Percentiles rank a stretch among this genome's conserved stretches.
Conservation (phyloP, 2,329 filamentous ascomycete genomes). For the Fusarium globosum region DNA sequence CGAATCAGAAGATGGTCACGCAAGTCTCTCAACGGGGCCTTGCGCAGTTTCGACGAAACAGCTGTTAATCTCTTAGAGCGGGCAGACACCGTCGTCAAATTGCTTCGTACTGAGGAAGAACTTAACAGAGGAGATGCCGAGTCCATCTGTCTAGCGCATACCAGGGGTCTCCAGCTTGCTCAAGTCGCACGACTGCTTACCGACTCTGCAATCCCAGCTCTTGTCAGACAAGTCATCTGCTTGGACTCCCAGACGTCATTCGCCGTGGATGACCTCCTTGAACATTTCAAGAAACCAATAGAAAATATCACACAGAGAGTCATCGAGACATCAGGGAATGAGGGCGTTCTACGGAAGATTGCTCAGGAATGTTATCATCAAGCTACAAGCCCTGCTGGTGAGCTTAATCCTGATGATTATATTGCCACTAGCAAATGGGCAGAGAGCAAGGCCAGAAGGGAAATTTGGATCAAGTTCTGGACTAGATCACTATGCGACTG, state of each 20-base stretch:
- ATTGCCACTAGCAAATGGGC: rapidly evolving
- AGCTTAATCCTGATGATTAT: neutral
- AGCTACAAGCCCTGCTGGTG: rapidly evolving
- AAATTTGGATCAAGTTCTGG: neutral
- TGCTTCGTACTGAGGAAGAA: rapidly evolving
- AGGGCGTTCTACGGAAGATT: neutral
- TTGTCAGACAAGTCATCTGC: neutral
- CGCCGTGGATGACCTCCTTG: neutral
- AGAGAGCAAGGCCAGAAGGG: rapidly evolving
- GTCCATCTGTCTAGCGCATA: rapidly evolving
- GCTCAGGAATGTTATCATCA: neutral
- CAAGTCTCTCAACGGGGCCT: neutral
- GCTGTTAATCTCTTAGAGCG: neutral
- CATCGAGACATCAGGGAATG: rapidly evolving
- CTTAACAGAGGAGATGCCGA: neutral
- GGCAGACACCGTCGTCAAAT: rapidly evolving
- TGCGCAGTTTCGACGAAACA: neutral
- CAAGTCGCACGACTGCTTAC: neutral
- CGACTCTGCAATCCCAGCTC: neutral
- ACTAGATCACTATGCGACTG: rapidly evolving
- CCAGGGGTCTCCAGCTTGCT: rapidly evolving
- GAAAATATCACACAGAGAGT: neutral
- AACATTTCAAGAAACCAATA: neutral
- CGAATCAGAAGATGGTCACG: rapidly evolving
- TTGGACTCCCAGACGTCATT: neutral